Evolutionary conservation across 2,329 filamentous ascomycete species (phyloP).

Genomic region (Venturia pyrina): DNA sequence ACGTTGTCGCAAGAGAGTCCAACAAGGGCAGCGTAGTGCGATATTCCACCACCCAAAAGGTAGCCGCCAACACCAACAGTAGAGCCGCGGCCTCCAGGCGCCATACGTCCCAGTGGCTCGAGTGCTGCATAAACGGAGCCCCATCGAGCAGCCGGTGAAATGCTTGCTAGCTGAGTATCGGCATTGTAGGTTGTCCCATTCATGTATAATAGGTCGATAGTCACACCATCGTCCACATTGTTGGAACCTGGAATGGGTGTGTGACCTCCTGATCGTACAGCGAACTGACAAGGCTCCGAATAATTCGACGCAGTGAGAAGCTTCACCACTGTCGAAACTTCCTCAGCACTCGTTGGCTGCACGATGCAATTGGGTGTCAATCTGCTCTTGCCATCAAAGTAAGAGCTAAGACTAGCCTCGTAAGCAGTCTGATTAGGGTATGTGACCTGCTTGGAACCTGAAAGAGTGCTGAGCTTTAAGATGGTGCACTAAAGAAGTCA

Average conservation of each 20-base stretch:
- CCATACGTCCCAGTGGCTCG: constrained; percentile 3
- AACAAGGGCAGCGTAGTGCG: constrained; percentile 22
- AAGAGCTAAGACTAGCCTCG: neutral
- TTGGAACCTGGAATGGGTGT: constrained; percentile 5
- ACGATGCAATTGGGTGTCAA: neutral
- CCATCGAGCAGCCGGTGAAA: constrained; percentile 9
- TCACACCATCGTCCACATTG: constrained; percentile 9
- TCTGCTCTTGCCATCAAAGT: neutral
- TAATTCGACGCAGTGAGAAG: neutral
- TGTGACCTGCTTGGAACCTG: neutral
- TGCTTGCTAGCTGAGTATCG: constrained; percentile 1
- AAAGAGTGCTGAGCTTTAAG: neutral
- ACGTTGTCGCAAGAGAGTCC: constrained; percentile 26
- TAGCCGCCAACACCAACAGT: constrained; percentile 11
- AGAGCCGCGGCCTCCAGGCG: constrained; percentile 6
- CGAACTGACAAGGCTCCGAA: constrained; percentile 3
- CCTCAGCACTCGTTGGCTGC: neutral
- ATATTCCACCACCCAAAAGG: constrained; percentile 22
- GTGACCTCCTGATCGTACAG: constrained; percentile 11
- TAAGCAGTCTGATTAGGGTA: neutral
- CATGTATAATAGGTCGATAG: constrained; percentile 10
- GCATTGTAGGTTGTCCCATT: neutral
- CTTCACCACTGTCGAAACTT: neutral
- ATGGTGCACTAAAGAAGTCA: neutral
- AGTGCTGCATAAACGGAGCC: constrained; percentile 8